Evolutionary conservation across 805 yeast species (phyloP).

Genomic region (Saturnispora besseyi): DNA sequence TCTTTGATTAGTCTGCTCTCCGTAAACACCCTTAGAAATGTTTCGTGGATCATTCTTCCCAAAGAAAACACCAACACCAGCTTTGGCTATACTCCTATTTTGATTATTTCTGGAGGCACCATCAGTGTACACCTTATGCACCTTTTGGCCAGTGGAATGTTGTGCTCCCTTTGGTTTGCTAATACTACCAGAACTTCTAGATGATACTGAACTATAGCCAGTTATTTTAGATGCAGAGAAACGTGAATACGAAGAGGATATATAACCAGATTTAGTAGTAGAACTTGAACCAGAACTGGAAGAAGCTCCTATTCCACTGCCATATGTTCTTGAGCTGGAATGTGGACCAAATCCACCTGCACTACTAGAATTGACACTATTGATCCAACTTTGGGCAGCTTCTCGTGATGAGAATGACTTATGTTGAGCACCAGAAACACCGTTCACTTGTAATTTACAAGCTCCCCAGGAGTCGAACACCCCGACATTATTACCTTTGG

Average conservation of each 20-base stretch:
- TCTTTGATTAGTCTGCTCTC: constrained; percentile 62
- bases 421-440: constrained; percentile 46
- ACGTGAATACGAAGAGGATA: background rate
- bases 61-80: constrained; percentile 74
- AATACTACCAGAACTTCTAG: background rate
- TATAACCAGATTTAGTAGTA: background rate
- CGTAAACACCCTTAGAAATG: constrained; percentile 42
- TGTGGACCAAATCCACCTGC: background rate
- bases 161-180: background rate
- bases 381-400: constrained; percentile 43
- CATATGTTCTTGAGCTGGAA: background rate
- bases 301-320: background rate
- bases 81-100: constrained; percentile 25
- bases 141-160: background rate
- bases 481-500: constrained; percentile 45
- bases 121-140: constrained; percentile 50
- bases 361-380: constrained; percentile 4
- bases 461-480: constrained; percentile 53
- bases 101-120: constrained; percentile 70
- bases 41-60: constrained; percentile 49
- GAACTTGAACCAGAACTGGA: background rate
- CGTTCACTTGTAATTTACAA: constrained; percentile 43
- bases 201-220: background rate
- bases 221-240: background rate
- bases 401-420: constrained; percentile 41